Conservation (phyloP, 192 early-diverging fungal species). For the Coemansia sp. region DNA sequence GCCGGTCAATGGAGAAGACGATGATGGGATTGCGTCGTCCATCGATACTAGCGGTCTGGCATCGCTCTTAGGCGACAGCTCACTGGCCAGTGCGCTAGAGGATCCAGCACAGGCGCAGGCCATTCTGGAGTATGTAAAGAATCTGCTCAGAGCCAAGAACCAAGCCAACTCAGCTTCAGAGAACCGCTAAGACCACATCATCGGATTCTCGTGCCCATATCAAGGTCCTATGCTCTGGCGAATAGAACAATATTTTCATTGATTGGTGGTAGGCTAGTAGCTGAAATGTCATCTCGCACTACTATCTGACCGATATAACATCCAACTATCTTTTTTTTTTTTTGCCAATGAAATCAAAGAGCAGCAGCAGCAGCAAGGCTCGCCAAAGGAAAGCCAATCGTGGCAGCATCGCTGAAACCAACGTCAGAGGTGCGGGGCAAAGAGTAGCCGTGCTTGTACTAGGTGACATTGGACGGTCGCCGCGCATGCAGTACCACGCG, state of each 20-base stretch:
- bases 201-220: background rate
- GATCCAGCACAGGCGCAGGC: conserved; percentile 50
- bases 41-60: conserved; percentile 56
- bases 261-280: background rate
- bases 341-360: background rate
- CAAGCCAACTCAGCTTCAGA: background rate
- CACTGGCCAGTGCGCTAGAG: conserved; percentile 55
- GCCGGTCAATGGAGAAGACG: background rate
- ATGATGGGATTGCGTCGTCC: conserved; percentile 33
- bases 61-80: conserved; percentile 44
- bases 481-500: conserved; percentile 94
- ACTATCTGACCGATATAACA: background rate
- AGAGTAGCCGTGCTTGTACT: conserved; percentile 65
- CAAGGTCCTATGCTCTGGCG: too few species aligned
- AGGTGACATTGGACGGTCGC: conserved; percentile 85
- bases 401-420: background rate
- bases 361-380: background rate
- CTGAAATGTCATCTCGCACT: background rate
- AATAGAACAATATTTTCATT: too few species aligned
- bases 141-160: conserved; percentile 43
- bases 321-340: background rate
- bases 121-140: conserved; percentile 57
- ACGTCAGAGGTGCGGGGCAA: background rate
- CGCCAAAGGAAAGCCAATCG: conserved; percentile 7
- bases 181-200: background rate